These are phyloP conservation scores for Rehmannia glutinosa DNA, from an alignment of 257 asterid species.

Conservation along the genomic window DNA sequence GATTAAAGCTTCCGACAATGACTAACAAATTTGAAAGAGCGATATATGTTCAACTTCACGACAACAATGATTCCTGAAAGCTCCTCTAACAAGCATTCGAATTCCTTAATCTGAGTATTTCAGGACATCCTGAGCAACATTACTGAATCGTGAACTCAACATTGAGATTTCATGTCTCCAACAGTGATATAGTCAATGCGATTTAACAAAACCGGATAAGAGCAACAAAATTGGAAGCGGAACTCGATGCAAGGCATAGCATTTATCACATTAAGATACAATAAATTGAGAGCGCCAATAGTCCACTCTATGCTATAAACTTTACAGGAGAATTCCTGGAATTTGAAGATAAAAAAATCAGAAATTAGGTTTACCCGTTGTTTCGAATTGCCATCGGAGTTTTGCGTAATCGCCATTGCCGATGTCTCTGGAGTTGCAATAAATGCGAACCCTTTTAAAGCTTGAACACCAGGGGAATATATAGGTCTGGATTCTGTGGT, in stretches of 20 bases:
- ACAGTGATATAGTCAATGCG: too few species aligned
- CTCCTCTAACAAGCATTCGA: too few species aligned
- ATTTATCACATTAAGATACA: neutral
- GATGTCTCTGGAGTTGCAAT: neutral
- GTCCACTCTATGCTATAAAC: neutral
- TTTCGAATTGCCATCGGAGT: conserved; percentile 11
- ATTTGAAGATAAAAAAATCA: neutral
- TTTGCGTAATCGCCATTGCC: conserved; percentile 29
- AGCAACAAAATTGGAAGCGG: neutral
- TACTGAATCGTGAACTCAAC: too few species aligned
- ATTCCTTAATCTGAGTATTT: neutral
- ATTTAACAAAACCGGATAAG: too few species aligned
- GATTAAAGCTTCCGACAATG: neutral
- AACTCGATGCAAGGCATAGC: neutral
- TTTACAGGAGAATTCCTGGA: neutral
- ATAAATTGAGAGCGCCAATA: neutral
- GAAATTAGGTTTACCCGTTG: conserved; percentile 16
- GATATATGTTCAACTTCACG: too few species aligned
- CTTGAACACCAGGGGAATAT: neutral
- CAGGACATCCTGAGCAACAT: neutral
- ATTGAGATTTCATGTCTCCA: too few species aligned
- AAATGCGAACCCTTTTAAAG: conserved; percentile 1
- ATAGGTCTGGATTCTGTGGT: conserved; percentile 18
- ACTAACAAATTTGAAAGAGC: too few species aligned
- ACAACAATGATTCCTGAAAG: too few species aligned